Evolutionary conservation across 179 eudicot genomes (phyloP).

Genomic region (Drosera spatulata): DNA sequence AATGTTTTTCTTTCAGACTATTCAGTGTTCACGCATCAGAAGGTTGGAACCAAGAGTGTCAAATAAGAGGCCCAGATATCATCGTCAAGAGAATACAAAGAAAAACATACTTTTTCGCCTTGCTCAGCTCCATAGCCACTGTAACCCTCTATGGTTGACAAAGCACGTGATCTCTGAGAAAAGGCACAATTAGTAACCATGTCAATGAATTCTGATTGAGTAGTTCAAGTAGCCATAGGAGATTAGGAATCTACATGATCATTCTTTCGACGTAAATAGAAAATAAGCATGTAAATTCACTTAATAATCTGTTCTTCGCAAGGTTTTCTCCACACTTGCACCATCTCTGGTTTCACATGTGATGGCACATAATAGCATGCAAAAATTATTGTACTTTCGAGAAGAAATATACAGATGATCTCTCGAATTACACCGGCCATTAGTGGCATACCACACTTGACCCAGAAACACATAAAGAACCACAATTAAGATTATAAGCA

Average conservation of each 20-base stretch:
- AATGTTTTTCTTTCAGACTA: not conserved
- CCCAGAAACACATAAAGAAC: not conserved
- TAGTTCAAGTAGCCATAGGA: no score
- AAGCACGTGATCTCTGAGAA: slow-evolving; percentile 48
- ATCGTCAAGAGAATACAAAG: not conserved
- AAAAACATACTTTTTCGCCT: slow-evolving; percentile 66
- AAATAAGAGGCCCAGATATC: not conserved
- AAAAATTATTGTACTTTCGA: not conserved
- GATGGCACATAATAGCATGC: no score
- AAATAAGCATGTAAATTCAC: no score
- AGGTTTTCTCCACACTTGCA: no score
- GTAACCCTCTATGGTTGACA: slow-evolving; percentile 71
- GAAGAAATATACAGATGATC: not conserved
- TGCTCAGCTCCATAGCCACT: slow-evolving; percentile 98
- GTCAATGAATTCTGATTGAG: no score
- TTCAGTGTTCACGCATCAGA: not conserved
- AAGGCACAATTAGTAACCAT: not conserved
- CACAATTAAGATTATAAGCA: slow-evolving; percentile 7
- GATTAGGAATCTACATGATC: no score
- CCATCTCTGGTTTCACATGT: no score
- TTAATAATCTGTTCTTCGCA: no score
- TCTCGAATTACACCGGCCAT: no score
- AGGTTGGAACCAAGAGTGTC: not conserved
- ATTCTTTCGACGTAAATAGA: no score
- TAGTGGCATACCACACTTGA: not conserved